Evolutionary conservation across 352 stramenopile genomes (phyloP), one percentile per base, ranked within the genome.

Genomic region (Phytophthora macrochlamydospora): DNA sequence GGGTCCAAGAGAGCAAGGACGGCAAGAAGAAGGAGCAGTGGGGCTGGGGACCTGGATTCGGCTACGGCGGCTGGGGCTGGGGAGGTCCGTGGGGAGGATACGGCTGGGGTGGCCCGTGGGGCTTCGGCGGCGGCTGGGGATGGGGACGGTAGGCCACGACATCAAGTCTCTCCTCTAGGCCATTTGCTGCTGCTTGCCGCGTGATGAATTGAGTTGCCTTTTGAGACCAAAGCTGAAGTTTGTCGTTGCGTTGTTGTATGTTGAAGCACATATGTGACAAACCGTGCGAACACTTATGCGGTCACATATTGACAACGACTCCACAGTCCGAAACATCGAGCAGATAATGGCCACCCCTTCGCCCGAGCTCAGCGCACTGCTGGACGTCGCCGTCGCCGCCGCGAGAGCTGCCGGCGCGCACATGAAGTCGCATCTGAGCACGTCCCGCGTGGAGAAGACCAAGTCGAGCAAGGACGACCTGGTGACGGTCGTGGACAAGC

Each of bases 391-490:
- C 24, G 79, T 85, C 40, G 72, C 71, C 52, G 86, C 86, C 7
- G 84, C 86, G 29, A 78, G 77, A 11, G 72, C 74, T 7, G 86
- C 86, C 2, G 86, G 86, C 30, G 83, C 73, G 46, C 83, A 93
- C 78, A 94, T 94, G 86, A 78, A 83, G 59, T 63, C 78, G 48
- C 69, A 85, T 43, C 50, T 94, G 51, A 76, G 62, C 42, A 81
- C 77, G 44, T 82, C 83, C 37, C 68, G 76, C 50, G 73, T 91
- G 13, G 87, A 92, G 62, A 89, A 87, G 67, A 93, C 79, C 50
- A 98, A 98, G 73, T 93, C 90, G 14, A 97, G 88, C 75, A 97
- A 94, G 71, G 83, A 97, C 64, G 96, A 99, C 78, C 83, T 99
- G 33, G 83, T 98, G 30, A 99, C 96, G 5, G 69, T 97, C 52